A percentile compares a stretch with the other conserved stretches of the same genome.
phyloP scores from a whole-genome alignment of 2,329 filamentous ascomycete genomes.

The Aspergillus ochraceoroseus region DNA sequence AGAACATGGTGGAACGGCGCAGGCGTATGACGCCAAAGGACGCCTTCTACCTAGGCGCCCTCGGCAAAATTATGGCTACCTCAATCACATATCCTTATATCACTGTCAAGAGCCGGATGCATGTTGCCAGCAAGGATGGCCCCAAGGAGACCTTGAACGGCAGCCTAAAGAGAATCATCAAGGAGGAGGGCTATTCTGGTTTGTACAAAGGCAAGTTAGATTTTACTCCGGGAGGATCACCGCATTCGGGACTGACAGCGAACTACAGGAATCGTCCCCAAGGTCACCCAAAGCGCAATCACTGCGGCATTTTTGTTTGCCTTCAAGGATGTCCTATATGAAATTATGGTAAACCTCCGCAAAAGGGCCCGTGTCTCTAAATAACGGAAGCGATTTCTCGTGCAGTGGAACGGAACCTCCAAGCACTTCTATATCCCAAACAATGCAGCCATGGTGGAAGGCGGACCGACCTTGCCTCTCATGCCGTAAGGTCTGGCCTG shows the following conservation, averaged over 20 bases:
- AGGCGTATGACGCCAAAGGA: constrained; percentile 74
- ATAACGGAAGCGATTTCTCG: constrained; percentile 18
- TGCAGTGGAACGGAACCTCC: too few relatives aligned
- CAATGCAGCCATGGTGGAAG: too few relatives aligned
- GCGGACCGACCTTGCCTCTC: too few relatives aligned
- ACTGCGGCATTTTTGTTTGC: constrained; percentile 95
- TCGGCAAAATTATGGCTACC: constrained; percentile 93
- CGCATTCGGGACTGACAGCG: constrained; percentile 12
- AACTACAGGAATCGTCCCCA: constrained; percentile 76
- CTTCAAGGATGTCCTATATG: constrained; percentile 95
- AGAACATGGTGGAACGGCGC: constrained; percentile 77
- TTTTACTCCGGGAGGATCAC: neutral
- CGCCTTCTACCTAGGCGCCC: constrained; percentile 83
- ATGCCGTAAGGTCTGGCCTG: too few relatives aligned
- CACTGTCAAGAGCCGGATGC: constrained; percentile 96
- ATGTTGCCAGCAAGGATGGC: constrained; percentile 74
- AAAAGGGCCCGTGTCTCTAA: constrained; percentile 31
- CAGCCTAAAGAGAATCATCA: constrained; percentile 72
- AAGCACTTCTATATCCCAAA: too few relatives aligned
- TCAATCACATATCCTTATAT: constrained; percentile 97
- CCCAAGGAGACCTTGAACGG: constrained; percentile 75
- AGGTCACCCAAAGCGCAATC: constrained; percentile 93
- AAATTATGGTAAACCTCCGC: constrained; percentile 43
- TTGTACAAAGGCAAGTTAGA: constrained; percentile 77
- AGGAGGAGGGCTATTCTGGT: constrained; percentile 84